A percentile compares a stretch with the other conserved stretches of the same genome.
Evolutionary conservation across 1,284 basidiomycete genomes (phyloP).

Genomic region (Boletus mariae): DNA sequence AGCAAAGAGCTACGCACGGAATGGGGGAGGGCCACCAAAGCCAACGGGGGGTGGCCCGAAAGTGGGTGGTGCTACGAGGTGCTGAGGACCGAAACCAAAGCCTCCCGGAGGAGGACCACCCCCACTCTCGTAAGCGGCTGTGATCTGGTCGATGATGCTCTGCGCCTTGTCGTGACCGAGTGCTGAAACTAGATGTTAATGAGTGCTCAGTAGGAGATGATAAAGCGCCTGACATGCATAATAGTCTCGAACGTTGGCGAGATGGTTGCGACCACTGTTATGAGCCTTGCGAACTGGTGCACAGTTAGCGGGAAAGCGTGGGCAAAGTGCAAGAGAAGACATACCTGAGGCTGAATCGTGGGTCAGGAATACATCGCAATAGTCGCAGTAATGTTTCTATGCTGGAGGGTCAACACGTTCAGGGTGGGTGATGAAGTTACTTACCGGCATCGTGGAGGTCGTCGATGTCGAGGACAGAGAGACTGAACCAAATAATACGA

Average conservation of each 20-base stretch:
- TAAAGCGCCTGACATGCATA: slow-evolving; percentile 72
- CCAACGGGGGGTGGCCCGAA: slow-evolving; percentile 42
- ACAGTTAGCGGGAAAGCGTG: slow-evolving; percentile 9
- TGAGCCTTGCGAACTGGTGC: slow-evolving; percentile 90
- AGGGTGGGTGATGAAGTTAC: slow-evolving; percentile 4
- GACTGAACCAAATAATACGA: background rate
- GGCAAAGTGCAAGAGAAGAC: slow-evolving; percentile 11
- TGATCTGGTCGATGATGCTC: slow-evolving; percentile 94
- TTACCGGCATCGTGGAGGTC: slow-evolving; percentile 30
- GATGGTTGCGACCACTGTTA: slow-evolving; percentile 94
- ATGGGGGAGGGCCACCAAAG: slow-evolving; percentile 40
- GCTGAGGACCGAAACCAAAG: slow-evolving; percentile 76
- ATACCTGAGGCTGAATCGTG: slow-evolving; percentile 85
- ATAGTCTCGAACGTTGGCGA: slow-evolving; percentile 95
- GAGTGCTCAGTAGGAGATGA: background rate
- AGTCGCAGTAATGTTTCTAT: slow-evolving; percentile 89
- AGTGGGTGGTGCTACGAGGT: slow-evolving; percentile 43
- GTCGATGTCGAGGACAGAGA: background rate
- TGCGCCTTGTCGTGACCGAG: slow-evolving; percentile 96
- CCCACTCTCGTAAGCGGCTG: slow-evolving; percentile 82
- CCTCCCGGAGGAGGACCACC: slow-evolving; percentile 82
- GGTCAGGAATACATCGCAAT: slow-evolving; percentile 88
- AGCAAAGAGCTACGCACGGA: slow-evolving; percentile 10
- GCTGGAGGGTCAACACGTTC: slow-evolving; percentile 3
- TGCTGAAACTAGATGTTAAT: slow-evolving; percentile 44